A percentile compares a stretch with the other conserved stretches of the same genome.
Conservation (phyloP, 345 rosid species). For the Boechera divaricarpa region DNA sequence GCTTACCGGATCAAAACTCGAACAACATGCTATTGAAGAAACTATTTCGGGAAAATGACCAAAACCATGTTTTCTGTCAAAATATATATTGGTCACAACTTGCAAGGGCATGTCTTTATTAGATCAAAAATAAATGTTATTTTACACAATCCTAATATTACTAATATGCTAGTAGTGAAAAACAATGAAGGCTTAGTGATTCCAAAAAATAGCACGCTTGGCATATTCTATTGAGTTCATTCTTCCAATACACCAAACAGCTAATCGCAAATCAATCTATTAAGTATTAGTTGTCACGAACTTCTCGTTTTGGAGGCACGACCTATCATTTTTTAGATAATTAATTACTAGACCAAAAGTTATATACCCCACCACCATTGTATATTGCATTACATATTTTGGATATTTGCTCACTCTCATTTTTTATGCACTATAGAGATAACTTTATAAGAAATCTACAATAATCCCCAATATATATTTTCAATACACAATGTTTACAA, state of each 20-base stretch:
- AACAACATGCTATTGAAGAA: slow-evolving; percentile 20
- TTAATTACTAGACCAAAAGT: slow-evolving; percentile 2
- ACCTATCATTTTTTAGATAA: neutral
- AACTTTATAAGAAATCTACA: neutral
- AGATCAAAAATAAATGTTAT: neutral
- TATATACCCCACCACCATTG: slow-evolving; percentile 2
- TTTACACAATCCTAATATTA: neutral
- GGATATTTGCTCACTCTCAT: neutral
- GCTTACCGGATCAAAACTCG: neutral
- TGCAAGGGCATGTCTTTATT: neutral
- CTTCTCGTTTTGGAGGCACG: slow-evolving; percentile 29
- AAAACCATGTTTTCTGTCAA: neutral
- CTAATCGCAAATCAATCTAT: neutral
- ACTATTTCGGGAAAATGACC: neutral
- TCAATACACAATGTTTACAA: neutral
- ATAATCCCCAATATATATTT: neutral
- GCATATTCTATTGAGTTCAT: slow-evolving; percentile 17
- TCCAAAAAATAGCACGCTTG: slow-evolving; percentile 32
- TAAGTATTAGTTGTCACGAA: slow-evolving; percentile 31
- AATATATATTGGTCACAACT: slow-evolving; percentile 3
- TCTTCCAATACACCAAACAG: slow-evolving; percentile 8
- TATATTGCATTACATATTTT: neutral
- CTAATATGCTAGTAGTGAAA: slow-evolving; percentile 16
- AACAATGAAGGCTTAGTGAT: slow-evolving; percentile 1
- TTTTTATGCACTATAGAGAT: neutral